These are phyloP conservation scores for Fusarium longipes DNA, from an alignment of 2,329 filamentous ascomycete species.

Conservation along the genomic window DNA sequence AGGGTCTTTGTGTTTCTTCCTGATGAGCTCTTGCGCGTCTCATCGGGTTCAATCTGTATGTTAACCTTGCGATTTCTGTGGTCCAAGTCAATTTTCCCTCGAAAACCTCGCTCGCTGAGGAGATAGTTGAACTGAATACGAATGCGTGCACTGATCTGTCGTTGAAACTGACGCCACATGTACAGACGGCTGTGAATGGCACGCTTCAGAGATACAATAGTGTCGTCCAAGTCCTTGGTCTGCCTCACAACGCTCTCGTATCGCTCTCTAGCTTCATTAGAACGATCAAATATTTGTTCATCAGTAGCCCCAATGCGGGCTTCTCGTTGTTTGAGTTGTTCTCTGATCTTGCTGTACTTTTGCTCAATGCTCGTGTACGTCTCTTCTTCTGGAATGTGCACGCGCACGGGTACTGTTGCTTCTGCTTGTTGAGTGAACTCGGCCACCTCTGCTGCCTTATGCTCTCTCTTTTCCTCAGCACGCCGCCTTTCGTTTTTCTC, in stretches of 20 bases:
- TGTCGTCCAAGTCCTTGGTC: constrained; percentile 55
- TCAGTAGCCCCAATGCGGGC: constrained; percentile 71
- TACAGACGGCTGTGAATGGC: constrained; percentile 76
- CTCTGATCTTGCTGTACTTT: constrained; percentile 65
- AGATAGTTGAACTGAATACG: constrained; percentile 89
- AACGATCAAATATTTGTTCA: constrained; percentile 69
- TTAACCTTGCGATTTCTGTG: constrained; percentile 80
- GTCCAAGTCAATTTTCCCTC: constrained; percentile 82
- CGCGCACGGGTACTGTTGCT: constrained; percentile 64
- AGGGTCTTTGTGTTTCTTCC: constrained; percentile 91
- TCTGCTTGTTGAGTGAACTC: constrained; percentile 67
- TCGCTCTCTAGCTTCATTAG: constrained; percentile 54
- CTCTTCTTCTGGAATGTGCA: constrained; percentile 72
- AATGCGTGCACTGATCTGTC: constrained; percentile 85
- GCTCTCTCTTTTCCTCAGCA: constrained; percentile 60
- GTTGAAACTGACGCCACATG: constrained; percentile 85
- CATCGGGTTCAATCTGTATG: constrained; percentile 78
- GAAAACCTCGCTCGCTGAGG: constrained; percentile 88
- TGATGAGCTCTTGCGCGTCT: constrained; percentile 73
- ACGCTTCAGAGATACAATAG: constrained; percentile 60
- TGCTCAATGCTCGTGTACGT: constrained; percentile 67
- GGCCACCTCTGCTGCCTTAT: constrained; percentile 60
- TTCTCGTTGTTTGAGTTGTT: constrained; percentile 69
- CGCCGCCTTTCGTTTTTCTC: constrained; percentile 58
- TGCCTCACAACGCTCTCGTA: constrained; percentile 58